phyloP scores from a whole-genome alignment of 1,139 yeast genomes.

The Geotrichum restrictum region DNA sequence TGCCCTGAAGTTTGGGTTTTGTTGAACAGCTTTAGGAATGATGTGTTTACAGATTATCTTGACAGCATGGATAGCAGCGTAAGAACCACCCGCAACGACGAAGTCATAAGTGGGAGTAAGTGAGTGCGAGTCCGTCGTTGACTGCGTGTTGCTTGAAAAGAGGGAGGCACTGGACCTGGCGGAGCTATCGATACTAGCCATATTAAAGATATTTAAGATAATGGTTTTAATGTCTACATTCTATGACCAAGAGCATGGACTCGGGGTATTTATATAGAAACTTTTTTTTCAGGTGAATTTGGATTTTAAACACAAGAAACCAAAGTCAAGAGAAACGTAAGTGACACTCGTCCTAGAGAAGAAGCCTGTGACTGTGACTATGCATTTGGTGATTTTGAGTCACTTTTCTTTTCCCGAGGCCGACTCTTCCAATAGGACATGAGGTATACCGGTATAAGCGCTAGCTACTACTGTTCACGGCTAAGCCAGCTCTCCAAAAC shows the following conservation, averaged over 20 bases:
- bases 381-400: no score
- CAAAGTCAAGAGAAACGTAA: no score
- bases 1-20: slow-evolving; percentile 14
- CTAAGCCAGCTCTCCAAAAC: no score
- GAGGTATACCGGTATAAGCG: no score
- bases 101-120: slow-evolving; percentile 3
- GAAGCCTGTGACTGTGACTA: no score
- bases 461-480: no score
- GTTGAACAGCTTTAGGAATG: slow-evolving; percentile 14
- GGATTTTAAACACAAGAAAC: not conserved
- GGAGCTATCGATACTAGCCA: not conserved
- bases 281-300: not conserved
- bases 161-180: not conserved
- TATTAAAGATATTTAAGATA: not conserved
- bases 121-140: not conserved
- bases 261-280: not conserved
- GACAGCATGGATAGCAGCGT: slow-evolving; percentile 18
- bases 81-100: slow-evolving; percentile 21
- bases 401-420: no score
- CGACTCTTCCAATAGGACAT: no score
- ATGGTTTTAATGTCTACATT: not conserved
- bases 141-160: not conserved
- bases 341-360: no score
- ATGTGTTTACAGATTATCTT: slow-evolving; percentile 14
- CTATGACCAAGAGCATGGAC: not conserved